Evolutionary conservation across 495 filamentous ascomycete genomes (phyloP).

Genomic region (Aspergillus sparsus): DNA sequence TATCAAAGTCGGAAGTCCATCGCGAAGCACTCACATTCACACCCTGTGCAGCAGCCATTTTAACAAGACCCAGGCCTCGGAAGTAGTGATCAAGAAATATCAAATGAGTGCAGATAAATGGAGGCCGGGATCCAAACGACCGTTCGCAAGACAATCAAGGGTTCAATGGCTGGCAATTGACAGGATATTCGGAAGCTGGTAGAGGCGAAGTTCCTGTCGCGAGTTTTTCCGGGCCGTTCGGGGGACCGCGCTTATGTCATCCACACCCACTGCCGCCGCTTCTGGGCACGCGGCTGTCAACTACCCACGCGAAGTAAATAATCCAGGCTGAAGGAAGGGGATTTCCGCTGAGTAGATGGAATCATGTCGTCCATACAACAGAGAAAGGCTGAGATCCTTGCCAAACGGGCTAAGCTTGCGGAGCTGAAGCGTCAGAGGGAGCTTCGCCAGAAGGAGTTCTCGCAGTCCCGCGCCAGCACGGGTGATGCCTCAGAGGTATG

Average conservation of each 20-base stretch:
- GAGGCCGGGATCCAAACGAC: conserved; percentile 37
- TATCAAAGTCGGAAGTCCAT: conserved; percentile 8
- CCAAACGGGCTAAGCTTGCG: conserved; percentile 90
- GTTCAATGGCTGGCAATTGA: conserved; percentile 45
- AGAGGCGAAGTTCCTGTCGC: conserved; percentile 50
- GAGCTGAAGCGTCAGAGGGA: conserved; percentile 93
- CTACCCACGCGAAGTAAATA: conserved; percentile 27
- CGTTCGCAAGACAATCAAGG: conserved; percentile 39
- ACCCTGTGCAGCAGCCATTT: conserved; percentile 51
- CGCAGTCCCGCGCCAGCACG: conserved; percentile 61
- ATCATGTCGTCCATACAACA: conserved; percentile 65
- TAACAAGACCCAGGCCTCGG: conserved; percentile 33
- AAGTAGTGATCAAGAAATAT: conserved; percentile 29
- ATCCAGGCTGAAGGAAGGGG: conserved; percentile 16
- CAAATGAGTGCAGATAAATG: conserved; percentile 24
- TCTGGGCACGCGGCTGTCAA: conserved; percentile 11
- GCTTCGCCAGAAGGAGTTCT: conserved; percentile 72
- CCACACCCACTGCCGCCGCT: conserved; percentile 23
- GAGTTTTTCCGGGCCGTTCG: conserved; percentile 56
- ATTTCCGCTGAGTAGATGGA: background rate
- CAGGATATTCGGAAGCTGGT: conserved; percentile 29
- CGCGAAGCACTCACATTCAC: conserved; percentile 49
- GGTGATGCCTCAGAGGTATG: conserved; percentile 58
- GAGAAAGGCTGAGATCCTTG: conserved; percentile 89
- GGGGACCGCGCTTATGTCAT: conserved; percentile 49